Base-by-base conservation (phyloP, 2,329 filamentous ascomycete genomes). In the Lecanosticta acicola region DNA sequence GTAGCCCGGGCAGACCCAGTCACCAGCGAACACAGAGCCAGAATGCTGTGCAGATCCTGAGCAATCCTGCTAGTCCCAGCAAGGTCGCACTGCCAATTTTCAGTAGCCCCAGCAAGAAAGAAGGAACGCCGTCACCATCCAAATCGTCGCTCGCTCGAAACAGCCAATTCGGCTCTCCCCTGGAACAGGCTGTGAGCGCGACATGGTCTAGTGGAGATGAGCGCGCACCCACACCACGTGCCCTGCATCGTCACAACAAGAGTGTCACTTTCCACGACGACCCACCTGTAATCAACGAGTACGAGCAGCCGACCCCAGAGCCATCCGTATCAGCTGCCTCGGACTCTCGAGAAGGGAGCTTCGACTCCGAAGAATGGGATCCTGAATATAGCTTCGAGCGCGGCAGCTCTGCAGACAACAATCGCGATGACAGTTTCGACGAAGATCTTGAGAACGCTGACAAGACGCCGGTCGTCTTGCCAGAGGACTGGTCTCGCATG, bases 391-490 rank as follows among this genome's bases (percentile, higher is more conserved):
- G 69, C 61, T 75, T 74, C 49, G 72, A 75, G 43, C 76, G 76
- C 7, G 78, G 78, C 35, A 81, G 78, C 19, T 78, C 77, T 3
- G 71, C 79, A 20, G 76, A 80, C 43, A 48, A 47, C 11, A 49
- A 56, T 5, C 56, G 57, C 8, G 63, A 67, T 32, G 91, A 96
- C 62, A 96, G 91, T 70, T 97, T 97, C 58, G 91, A 97, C 67
- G 91, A 87, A 11, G 94, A 89, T 4, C 77, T 97, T 1, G 91
- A 97, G 68, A 91, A 97, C 62, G 91, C 88, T 3, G 88, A 94
- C 61, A 97, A 97, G 74, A 97, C 93, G 1, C 93, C 93, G 0
- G 93, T 98, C 9, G 91, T 98, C n/a, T 80, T 94, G 17, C 93
- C 93, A 0, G 93, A 97, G 60, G 89, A 96, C 64, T 98, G 93